Base-by-base conservation (phyloP, 805 yeast genomes). In the Trichomonascus vanleenenianus region DNA sequence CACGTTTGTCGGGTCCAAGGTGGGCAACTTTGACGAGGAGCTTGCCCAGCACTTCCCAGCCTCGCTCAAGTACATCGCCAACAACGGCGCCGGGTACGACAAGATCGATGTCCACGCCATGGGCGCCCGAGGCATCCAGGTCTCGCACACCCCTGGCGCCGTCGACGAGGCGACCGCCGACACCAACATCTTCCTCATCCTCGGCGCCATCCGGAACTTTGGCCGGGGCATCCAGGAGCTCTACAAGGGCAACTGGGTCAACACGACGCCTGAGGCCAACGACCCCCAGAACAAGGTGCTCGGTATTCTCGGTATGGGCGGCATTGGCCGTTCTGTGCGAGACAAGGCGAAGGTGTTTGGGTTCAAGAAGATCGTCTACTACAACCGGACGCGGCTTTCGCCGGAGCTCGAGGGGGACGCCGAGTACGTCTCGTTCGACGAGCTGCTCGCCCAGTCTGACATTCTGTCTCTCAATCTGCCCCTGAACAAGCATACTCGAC, bases 221-320 rank as follows among this genome's bases (percentile, higher is more conserved):
- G 55, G 62, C 49, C 53, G 56, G 33, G 74, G 78, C 16, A 76
- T 72, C 48, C 59, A 62, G 40, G 57, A 58, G 44, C 56, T 75
- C 43, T 59, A 68, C 4, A 58, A 62, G 31, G 81, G 81, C 37
- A 58, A 68, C 37, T 78, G 79, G 76, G 51, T 60, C 39, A 70
- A 63, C 9, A 72, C 67, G 2, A 66, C 68, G 2, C 65, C 66
- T 2, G 52, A 68, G 16, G 82, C 80, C 27, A 64, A 61, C 42
- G 75, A 71, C 46, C 80, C 81, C 30, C 68, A 68, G 47, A 73
- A 73, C 25, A 70, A 70, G 54, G 67, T 68, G 3, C 68, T 78
- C 15, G 84, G 83, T 3, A 75, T 78, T 44, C 62, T 78, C 33
- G 84, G 84, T 2, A 66, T 79, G 71, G 84, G 84, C 5, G 82